These are phyloP conservation scores for Termitomyces sp. DNA, from an alignment of 768 basidiomycete genomes.

Conservation along the genomic window DNA sequence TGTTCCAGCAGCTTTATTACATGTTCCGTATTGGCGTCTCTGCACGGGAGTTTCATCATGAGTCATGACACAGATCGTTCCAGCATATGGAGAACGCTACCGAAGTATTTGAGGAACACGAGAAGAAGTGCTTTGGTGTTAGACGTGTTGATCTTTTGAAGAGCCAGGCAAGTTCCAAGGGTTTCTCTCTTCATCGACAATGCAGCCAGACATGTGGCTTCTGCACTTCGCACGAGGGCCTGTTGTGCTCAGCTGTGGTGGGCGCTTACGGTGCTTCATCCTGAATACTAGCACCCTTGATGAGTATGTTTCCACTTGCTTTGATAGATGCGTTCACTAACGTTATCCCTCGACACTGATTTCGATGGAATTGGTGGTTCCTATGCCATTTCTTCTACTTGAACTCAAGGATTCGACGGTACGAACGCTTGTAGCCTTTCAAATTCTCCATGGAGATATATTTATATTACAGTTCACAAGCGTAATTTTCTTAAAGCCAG, in stretches of 20 bases:
- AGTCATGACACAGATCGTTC: conserved; percentile 24
- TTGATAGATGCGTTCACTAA: neutral
- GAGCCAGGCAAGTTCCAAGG: conserved; percentile 38
- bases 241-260: neutral
- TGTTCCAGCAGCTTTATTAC: conserved; percentile 25
- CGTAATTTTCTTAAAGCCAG: too few species aligned
- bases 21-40: conserved; percentile 39
- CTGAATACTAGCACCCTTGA: neutral
- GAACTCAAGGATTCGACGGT: too few species aligned
- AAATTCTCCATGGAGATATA: too few species aligned
- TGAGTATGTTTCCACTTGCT: neutral
- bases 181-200: conserved; percentile 26
- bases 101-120: conserved; percentile 26
- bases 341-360: neutral
- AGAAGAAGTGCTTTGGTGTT: conserved; percentile 43
- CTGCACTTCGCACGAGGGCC: conserved; percentile 6
- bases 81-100: conserved; percentile 46
- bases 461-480: too few species aligned
- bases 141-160: conserved; percentile 58
- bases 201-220: conserved; percentile 28
- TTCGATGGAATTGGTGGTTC: too few species aligned
- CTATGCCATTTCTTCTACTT: too few species aligned
- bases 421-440: too few species aligned
- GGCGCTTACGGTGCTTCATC: neutral
- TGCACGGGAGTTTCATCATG: conserved; percentile 40